Base-by-base conservation (phyloP, 2,329 filamentous ascomycete species). In the Pochonia chlamydosporia region DNA sequence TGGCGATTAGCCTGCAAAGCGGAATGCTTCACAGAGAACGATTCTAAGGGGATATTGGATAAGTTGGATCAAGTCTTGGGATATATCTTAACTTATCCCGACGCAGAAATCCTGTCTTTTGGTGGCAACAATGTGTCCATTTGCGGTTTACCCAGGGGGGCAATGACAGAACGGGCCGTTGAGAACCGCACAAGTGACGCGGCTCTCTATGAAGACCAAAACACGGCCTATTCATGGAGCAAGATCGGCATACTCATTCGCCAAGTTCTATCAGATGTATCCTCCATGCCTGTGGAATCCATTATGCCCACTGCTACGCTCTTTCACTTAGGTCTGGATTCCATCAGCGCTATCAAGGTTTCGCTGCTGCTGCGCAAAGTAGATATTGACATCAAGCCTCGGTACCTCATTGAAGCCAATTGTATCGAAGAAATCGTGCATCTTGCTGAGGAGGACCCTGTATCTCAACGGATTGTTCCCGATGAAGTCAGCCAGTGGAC, bases 331-430 rank as follows among this genome's bases (percentile, higher is more conserved):
- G 91, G 91, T 0, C 78, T 96, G 1, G 91, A 96, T 62, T 96
- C 91, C 0, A 95, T 96, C 63, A 92, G 85, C 53, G 85, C 89
- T 2, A 93, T 96, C 68, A 95, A 93, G 58, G 82, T 90, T 3
- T 81, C 83, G 8, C 78, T 84, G 0, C 70, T 90, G 7, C 69
- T 96, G 4, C 82, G 80, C 36, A 85, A 79, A 54, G 66, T 74
- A 36, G 78, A 74, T 0, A 65, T 96, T 7, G 64, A 68, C 11
- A 63, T 95, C 1, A 75, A 76, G 28, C 85, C 92, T 3, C 83
- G 85, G 36, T 79, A 88, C 33, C 79, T 96, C 57, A 68, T 95
- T 3, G 79, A 71, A 49, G 80, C 83, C 2, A 72, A 75, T 4
- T 89, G 81, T 0, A 73, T 95, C 20, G 59, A 66, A 2, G 75